A percentile compares a stretch with the other conserved stretches of the same genome.
Conservation (phyloP, 352 stramenopile genomes). For the Blastocystis sp. region DNA sequence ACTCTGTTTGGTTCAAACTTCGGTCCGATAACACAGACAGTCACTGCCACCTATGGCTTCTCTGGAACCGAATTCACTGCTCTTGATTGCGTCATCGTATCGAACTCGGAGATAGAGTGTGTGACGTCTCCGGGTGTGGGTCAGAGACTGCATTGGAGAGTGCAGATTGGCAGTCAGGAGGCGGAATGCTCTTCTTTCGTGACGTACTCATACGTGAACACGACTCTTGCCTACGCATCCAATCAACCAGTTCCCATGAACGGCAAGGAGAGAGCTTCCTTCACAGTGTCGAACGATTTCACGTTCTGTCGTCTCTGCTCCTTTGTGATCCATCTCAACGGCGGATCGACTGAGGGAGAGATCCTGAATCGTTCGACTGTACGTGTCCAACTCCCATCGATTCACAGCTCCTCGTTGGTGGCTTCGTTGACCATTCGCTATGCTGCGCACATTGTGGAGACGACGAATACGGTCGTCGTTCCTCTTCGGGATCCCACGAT, state of each 20-base stretch:
- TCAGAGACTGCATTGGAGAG: background rate
- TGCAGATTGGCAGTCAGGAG: background rate
- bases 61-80: background rate
- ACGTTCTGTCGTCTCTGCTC: background rate
- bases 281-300: constrained; percentile 21
- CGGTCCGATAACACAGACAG: background rate
- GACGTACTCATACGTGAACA: background rate
- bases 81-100: background rate
- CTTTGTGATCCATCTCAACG: background rate
- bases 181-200: background rate
- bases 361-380: background rate
- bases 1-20: background rate
- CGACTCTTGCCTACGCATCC: background rate
- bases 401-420: background rate
- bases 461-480: background rate
- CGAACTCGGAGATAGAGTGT: background rate
- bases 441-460: background rate
- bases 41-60: constrained; percentile 11
- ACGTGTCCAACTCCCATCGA: background rate
- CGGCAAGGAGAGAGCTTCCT: background rate
- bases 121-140: background rate
- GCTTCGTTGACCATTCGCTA: background rate
- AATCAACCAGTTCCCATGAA: background rate
- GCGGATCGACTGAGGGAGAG: background rate
- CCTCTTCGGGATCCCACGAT: background rate